phyloP scores from a whole-genome alignment of 768 basidiomycete species.

The Sporobolomyces phaffii region DNA sequence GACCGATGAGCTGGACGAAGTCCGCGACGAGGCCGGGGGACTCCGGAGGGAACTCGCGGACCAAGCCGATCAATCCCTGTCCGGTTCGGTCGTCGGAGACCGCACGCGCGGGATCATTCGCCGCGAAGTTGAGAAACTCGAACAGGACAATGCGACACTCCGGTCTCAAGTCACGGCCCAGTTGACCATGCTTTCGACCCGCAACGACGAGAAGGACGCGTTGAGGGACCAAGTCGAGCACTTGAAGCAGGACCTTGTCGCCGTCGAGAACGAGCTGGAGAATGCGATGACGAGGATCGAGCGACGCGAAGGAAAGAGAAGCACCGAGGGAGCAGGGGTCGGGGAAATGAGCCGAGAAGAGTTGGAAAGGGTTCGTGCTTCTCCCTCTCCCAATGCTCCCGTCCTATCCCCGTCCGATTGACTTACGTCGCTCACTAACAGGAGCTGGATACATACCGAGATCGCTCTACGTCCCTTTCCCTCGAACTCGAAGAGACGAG shows the following conservation, averaged over 20 bases:
- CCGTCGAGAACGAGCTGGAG: conserved; percentile 62
- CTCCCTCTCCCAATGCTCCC: background rate
- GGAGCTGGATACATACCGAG: conserved; percentile 41
- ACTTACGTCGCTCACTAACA: background rate
- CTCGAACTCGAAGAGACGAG: conserved; percentile 37
- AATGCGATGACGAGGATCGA: conserved; percentile 60
- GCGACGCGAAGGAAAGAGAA: conserved; percentile 55
- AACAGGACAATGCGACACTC: conserved; percentile 40
- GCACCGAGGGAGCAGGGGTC: conserved; percentile 58
- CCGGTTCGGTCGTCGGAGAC: conserved; percentile 2
- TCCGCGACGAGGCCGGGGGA: conserved; percentile 1
- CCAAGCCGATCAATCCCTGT: conserved; percentile 22
- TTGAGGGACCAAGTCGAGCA: conserved; percentile 58
- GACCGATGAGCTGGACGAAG: conserved; percentile 24
- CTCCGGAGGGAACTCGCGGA: conserved; percentile 29
- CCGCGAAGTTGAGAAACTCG: conserved; percentile 32
- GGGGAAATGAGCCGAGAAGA: conserved; percentile 52
- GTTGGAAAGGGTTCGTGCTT: conserved; percentile 52
- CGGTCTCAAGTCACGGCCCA: conserved; percentile 40
- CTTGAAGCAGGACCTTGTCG: conserved; percentile 63
- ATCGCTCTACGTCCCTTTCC: conserved; percentile 36
- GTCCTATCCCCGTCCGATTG: background rate
- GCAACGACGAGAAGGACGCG: conserved; percentile 37
- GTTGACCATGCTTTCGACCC: conserved; percentile 38
- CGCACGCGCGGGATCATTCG: conserved; percentile 3